Base-by-base conservation (phyloP, 768 basidiomycete genomes). In the Multifurca ochricompacta region DNA sequence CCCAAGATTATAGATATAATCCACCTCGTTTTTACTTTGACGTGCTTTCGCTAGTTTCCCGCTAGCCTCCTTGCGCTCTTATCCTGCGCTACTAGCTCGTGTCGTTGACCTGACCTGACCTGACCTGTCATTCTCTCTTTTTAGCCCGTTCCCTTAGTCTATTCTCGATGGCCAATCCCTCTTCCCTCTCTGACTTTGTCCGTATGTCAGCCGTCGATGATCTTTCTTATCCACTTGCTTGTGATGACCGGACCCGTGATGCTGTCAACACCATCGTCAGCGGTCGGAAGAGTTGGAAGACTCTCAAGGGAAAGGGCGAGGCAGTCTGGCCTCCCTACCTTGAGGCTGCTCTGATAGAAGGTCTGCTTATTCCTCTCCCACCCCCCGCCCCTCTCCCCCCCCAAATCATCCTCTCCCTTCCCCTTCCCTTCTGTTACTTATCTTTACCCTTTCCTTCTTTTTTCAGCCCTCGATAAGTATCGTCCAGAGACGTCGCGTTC, bases 301-400 rank as follows among this genome's bases (percentile, higher is more conserved):
- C 82, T 0, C 68, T 83, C 25, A 78, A 79, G 65, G 85, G 83
- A 41, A 70, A 67, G 58, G 79, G 81, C 28, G 85, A 88, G 65
- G 76, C 83, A 9, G 85, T 89, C 19, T 88, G 87, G 87, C 87
- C 87, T 48, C 84, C 82, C 10, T 78, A 83, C 61, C 79, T 89
- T 47, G 87, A 89, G 71, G 84, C 82, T 27, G 83, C 83, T 36
- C 73, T 89, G 60, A 76, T 89, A 39, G 82, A 87, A 76, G 87
- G 87, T 83, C 57, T 39, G 70, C 43, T 36, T 1, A 8, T 28
- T 14, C 36, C 50, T 47, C 45, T 25, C 41, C 52, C 36, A 18
- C 19, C 14, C 39, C 21, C 46, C 53, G 6, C 14, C 18, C 28
- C 10, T 4, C n/a, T 25, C 16, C 10, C 25, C 32, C 42, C 58